phyloP scores from a whole-genome alignment of 2,329 filamentous ascomycete genomes.

The Fusarium siculi region DNA sequence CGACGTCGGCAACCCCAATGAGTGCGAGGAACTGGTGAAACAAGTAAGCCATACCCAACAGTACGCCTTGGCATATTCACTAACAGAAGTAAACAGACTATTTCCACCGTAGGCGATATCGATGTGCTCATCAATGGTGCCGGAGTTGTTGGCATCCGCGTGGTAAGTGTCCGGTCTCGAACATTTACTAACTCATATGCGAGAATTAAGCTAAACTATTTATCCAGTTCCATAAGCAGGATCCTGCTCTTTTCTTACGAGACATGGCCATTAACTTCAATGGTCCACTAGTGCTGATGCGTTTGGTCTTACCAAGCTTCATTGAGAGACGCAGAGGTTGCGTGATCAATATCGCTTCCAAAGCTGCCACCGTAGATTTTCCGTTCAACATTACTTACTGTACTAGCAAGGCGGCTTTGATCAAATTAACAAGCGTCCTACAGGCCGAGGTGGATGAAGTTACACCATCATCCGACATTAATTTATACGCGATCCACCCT shows the following conservation, averaged over 20 bases:
- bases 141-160: background rate
- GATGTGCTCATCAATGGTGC: background rate
- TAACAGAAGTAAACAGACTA: fast-evolving
- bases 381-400: background rate
- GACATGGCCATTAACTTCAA: background rate
- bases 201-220: fast-evolving
- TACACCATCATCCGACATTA: background rate
- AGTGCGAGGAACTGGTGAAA: background rate
- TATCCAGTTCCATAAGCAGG: background rate
- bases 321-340: background rate
- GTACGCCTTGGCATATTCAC: fast-evolving
- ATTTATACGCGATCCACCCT: background rate
- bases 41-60: background rate
- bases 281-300: background rate
- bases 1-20: background rate
- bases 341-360: background rate
- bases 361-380: background rate
- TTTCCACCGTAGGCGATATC: fast-evolving
- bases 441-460: background rate
- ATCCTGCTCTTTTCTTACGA: background rate
- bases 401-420: background rate
- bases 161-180: background rate
- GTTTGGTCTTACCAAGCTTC: background rate
- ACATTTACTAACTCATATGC: fast-evolving
- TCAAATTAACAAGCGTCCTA: background rate